Base-by-base conservation (phyloP, 2,329 filamentous ascomycete species). In the Harringtonia lauricola region DNA sequence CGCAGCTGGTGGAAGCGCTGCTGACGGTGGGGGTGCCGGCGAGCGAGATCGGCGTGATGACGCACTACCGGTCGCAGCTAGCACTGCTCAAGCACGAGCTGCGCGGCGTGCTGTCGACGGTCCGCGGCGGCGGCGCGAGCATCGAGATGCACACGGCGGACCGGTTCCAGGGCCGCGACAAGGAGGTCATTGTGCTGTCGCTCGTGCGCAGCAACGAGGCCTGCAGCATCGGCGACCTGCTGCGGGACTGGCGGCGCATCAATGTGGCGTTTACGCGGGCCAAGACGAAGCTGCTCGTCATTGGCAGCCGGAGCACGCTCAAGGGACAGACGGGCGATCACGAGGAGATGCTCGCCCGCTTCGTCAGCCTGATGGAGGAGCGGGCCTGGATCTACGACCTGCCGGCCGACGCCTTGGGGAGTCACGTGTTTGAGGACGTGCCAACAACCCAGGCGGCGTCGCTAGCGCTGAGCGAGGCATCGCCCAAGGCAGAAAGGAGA, bases 71-170 rank as follows among this genome's bases (percentile, higher is more conserved):
- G 46, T 89, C 85, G 7, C 92, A 98, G 61, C 77, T 98, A 2
- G 81, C 86, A 0, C 68, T 95, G 3, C 71, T 98, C 1, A 85
- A 86, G 51, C 78, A 89, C 48, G 72, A 71, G 12, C 74, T 95
- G 29, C 76, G 77, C 28, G 67, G 65, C 35, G 52, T 47, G 14
- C 24, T 6, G 24, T 6, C 24, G 24, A 26, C 24, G 29, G 26
- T 26, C 9, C 31, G 31, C 24, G 24, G 38, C 18, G 38, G 24
- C 3, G 47, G 39, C 15, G 39, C n/a, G 45, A 74, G 76, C 2
- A 79, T 98, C 2, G 92, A 98, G 63, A 88, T 96, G 74, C 88
- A 98, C 62, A 96, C 92, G 0, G 89, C 92, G 3, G 92, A 98
- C 63, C 87, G 90, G 36, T 98, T 95, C 62, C 92, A 98, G 60